Evolutionary conservation across 495 filamentous ascomycete species (phyloP), one percentile per base, ranked within the genome.

Genomic region (Hypoxylon intermedium): DNA sequence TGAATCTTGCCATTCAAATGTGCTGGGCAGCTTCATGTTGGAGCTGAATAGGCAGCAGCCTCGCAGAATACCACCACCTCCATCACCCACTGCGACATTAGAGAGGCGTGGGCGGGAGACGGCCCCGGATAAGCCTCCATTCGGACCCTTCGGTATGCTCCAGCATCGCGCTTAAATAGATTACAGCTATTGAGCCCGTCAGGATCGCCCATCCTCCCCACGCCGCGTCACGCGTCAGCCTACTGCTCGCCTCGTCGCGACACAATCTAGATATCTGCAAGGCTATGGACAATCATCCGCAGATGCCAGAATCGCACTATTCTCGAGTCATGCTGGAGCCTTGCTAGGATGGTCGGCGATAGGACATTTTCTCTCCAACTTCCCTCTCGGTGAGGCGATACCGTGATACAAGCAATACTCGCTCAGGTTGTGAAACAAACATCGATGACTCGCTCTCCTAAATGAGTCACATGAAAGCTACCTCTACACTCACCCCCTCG

Each of bases 1-100:
- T 58, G 43, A 58, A 46, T 40, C 51, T 41, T 24, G 33, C 61
- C 61, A 59, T 54, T 45, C 4, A 50, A 23, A 55, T 37, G 18
- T 24, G 33, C 6, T 20, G 31, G 45, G 12, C 6, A 19, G 12
- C 31, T 48, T 65, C 44, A 50, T 21, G 55, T 54, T 42, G 38
- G 33, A 50, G 55, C 44, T 45, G 38, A 65, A 16, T n/a, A 65
- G 61, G 61, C 61, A 65, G 55, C 61, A 65, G 61, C 61, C 50
- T 59, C 61, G 55, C 50, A 65, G 40, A 24, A 47, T 52, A 13
- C 34, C 19, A 53, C 45, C 13, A 13, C 15, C 7, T 26, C 36
- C 9, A 9, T 38, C 43, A 7, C 11, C 28, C 44, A 13, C 20
- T 65, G 13, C 61, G 33, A 65, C 61, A 45, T 26, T 51, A 12